Base-by-base conservation (phyloP, 441 rosid species). In the Arabidopsis hybrid region DNA sequence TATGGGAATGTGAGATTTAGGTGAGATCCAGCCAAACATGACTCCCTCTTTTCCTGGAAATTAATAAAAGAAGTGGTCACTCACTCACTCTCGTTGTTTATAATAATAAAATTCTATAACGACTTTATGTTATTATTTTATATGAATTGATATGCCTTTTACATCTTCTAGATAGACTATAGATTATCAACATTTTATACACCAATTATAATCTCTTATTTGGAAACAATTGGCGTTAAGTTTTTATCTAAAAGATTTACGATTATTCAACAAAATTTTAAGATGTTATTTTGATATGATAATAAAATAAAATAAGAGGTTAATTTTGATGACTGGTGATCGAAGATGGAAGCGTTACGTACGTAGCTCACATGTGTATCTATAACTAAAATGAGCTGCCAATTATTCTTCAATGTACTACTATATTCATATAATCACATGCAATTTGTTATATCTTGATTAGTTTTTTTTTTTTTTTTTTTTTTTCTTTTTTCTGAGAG, bases 21-120 rank as follows among this genome's bases (percentile, higher is more conserved):
- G 80, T 77, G 80, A 71, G 77, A 77, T 77, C 80, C 80, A 77
- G 77, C 80, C 77, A 77, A 77, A 72, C 77, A 72, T 67, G 73
- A 72, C 80, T 42, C 64, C 77, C 65, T 72, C 77, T 14, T 72
- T 66, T 72, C 45, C 13, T 72, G 58, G 36, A 76, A 66, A 72
- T 40, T 8, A 47, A 14, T 26, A 60, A 18, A 49, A 57, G 12
- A 69, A 57, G 8, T 60, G 58, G 67, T n/a, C n/a, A n/a, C n/a
- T n/a, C n/a, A n/a, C n/a, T 65, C 76, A 65, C 61, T 53, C 11
- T 76, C 57, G 35, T 4, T 14, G 56, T 69, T 56, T 9, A 13
- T 52, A 56, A 46, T 57, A 36, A 69, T 29, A 8, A 58, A 66
- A 55, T 53, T 64, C 56, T 6, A 2, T 38, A 58, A 47, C 43